Conservation (phyloP, 345 rosid species). For the Odontarrhena argentea region DNA sequence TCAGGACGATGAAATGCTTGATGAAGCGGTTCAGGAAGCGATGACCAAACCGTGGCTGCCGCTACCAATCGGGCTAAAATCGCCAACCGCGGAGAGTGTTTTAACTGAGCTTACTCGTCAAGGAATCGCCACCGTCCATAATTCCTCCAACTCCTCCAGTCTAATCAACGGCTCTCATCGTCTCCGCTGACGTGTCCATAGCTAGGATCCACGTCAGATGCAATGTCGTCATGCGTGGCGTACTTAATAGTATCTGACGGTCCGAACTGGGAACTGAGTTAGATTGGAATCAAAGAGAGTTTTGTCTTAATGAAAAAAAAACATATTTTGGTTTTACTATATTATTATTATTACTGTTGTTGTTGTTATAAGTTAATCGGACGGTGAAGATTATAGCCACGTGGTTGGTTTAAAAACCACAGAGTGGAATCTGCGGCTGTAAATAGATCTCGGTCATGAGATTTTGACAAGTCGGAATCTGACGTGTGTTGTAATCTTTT, state of each 20-base stretch:
- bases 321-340: no score
- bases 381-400: slow-evolving; percentile 33
- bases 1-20: slow-evolving; percentile 83
- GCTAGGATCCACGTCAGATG: slow-evolving; percentile 9
- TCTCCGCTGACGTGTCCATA: slow-evolving; percentile 35
- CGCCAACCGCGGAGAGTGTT: slow-evolving; percentile 78
- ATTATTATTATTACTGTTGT: neutral
- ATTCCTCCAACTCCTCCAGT: slow-evolving; percentile 31
- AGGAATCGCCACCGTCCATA: slow-evolving; percentile 70
- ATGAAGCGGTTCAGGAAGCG: slow-evolving; percentile 81
- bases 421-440: slow-evolving; percentile 47
- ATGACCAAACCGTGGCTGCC: slow-evolving; percentile 93
- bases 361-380: slow-evolving; percentile 9
- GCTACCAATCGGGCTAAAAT: slow-evolving; percentile 82
- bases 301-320: neutral
- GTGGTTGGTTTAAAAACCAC: slow-evolving; percentile 35
- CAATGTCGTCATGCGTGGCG: slow-evolving; percentile 27
- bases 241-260: slow-evolving; percentile 32
- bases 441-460: slow-evolving; percentile 39
- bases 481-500: slow-evolving; percentile 18
- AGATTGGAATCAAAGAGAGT: slow-evolving; percentile 22
- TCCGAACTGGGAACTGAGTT: slow-evolving; percentile 30
- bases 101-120: slow-evolving; percentile 81
- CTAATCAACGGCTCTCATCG: slow-evolving; percentile 39
- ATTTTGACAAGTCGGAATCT: slow-evolving; percentile 32